phyloP scores from a whole-genome alignment of 208 protist species.

The Leishmania tarentolae region DNA sequence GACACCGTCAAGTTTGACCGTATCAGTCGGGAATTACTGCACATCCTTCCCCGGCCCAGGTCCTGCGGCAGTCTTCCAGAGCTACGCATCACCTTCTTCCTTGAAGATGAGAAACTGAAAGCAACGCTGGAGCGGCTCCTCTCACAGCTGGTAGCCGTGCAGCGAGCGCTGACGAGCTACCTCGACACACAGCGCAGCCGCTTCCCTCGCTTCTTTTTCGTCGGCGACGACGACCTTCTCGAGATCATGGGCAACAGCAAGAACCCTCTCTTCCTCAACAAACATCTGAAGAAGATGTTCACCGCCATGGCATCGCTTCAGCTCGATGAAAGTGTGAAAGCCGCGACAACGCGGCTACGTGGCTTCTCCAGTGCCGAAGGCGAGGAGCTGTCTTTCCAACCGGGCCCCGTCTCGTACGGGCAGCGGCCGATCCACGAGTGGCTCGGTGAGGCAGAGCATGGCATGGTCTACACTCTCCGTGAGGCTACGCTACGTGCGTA shows the following conservation, averaged over 20 bases:
- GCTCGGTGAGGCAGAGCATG: slow-evolving; percentile 88
- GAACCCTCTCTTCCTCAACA: slow-evolving; percentile 93
- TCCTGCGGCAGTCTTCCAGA: slow-evolving; percentile 45
- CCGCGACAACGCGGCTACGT: slow-evolving; percentile 48
- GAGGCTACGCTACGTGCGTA: slow-evolving; percentile 54
- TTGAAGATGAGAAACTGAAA: slow-evolving; percentile 93
- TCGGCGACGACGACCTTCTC: slow-evolving; percentile 99
- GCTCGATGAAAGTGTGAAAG: slow-evolving; percentile 25
- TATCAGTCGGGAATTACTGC: slow-evolving; percentile 94
- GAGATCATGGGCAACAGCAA: slow-evolving; percentile 99
- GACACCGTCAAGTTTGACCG: slow-evolving; percentile 94
- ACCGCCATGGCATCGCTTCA: slow-evolving; percentile 94
- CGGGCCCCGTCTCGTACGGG: slow-evolving; percentile 51
- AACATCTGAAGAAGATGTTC: slow-evolving; percentile 99
- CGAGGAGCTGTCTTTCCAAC: slow-evolving; percentile 87
- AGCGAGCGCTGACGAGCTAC: slow-evolving; percentile 97
- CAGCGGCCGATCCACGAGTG: slow-evolving; percentile 94
- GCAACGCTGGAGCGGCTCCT: slow-evolving; percentile 92
- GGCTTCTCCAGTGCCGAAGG: slow-evolving; percentile 94
- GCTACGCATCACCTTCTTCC: slow-evolving; percentile 80
- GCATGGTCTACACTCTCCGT: slow-evolving; percentile 92
- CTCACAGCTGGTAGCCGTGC: slow-evolving; percentile 93
- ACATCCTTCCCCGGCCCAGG: slow-evolving; percentile 90
- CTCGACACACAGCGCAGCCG: slow-evolving; percentile 96
- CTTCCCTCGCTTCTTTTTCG: slow-evolving; percentile 99